Base-by-base conservation (phyloP, 2,329 filamentous ascomycete species). In the Lachnellula suecica region DNA sequence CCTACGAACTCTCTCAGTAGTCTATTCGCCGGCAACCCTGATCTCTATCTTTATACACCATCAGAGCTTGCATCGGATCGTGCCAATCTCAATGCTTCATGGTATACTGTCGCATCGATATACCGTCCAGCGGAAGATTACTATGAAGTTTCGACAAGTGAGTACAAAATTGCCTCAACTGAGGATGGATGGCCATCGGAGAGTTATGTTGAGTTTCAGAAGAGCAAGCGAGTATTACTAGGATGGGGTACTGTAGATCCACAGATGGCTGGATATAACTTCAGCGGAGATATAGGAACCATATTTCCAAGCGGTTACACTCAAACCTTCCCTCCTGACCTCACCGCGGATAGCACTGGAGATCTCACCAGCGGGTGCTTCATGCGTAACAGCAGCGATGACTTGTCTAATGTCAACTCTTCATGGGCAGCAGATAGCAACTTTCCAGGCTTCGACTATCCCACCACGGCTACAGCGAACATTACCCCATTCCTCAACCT, bases 101-200 rank as follows among this genome's bases (percentile, higher is more conserved):
- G 84, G 84, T 83, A 77, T 58, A 65, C 70, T 7, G 70, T 73
- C 15, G 54, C 63, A 17, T 66, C 62, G 27, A 64, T 53, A 44
- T 73, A 75, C 46, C 70, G 71, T 34, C 80, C 82, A 1, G 70
- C 77, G 19, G 58, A 67, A 3, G 73, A 75, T 22, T 88, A 85
- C 59, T 84, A 81, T 52, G 70, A 69, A 5, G 70, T 72, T 1
- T 63, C 44, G 9, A 46, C 38, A 2, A 51, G 55, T 13, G 23
- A 58, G 24, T 52, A 62, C 41, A 56, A 67, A 3, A 70, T 72
- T 17, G 59, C 67, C 7, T 73, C 72, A 19, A 85, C 83, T 1
- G 63, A 72, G 1, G 74, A 84, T 66, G 84, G 84, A 10, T 88
- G 84, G 84, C 84, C 84, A 0, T 79, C 76, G n/a, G 78, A 82